Base-by-base conservation (phyloP, 176 grass and related monocot genomes). In the Secale cereale region DNA sequence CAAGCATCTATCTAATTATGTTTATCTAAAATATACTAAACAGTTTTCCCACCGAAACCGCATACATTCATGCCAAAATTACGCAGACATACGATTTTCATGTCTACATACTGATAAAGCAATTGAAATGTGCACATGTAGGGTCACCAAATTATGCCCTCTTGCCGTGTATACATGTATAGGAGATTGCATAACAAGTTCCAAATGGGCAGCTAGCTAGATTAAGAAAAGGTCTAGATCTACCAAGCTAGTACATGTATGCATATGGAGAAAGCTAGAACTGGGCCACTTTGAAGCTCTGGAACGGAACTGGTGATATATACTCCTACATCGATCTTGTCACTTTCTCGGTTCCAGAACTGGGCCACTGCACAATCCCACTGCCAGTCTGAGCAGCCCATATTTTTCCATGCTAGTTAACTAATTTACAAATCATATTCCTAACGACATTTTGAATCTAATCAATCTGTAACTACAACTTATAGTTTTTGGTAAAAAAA, bases 331-430 rank as follows among this genome's bases (percentile, higher is more conserved):
- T 45, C 26, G 12, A 78, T 78, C 32, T 80, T 32, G 59, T 82
- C 90, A 31, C 65, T 74, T 78, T 88, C 72, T 28, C 57, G 40
- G 65, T 75, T 86, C 82, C 78, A 79, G 61, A 82, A 78, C 19
- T 29, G 31, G 43, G 54, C 45, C 45, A 60, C 74, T 67, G 41
- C 17, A 28, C 45, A 31, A 30, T 30, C 73, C 25, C 25, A 65
- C 10, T 80, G 78, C 76, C 76, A 61, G 22, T 27, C 4, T 32
- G n/a, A 29, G 57, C 36, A 27, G 59, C 56, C 22, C 22, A 10
- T 4, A 27, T 25, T 78, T 78, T 60, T 54, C 35, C 22, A 26
- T 78, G 76, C 20, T 60, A 59, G 6, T 12, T 20, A 17, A 39
- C 10, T 3, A 46, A 45, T 41, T 12, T 50, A 19, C 6, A 52